Percentiles rank a stretch among this genome's conserved stretches.
These are phyloP conservation scores for Dioscorea alata DNA, from an alignment of 106 monocot genomes.

Conservation along the genomic window DNA sequence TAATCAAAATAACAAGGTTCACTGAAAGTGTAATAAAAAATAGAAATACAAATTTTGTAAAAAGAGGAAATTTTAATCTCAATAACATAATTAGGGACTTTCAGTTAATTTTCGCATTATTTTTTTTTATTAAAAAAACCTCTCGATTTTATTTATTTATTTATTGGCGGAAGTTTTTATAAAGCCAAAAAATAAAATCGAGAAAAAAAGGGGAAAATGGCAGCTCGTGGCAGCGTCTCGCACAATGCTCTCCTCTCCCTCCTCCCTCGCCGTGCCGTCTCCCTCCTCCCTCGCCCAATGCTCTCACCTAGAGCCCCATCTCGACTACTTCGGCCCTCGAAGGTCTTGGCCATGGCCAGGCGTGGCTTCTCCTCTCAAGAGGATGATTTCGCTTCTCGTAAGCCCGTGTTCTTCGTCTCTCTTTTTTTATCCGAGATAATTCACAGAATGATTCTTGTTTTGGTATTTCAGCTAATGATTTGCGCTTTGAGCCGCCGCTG, in stretches of 20 bases:
- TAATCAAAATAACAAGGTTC: no score
- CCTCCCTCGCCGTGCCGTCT: not conserved
- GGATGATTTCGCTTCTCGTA: conserved; percentile 34
- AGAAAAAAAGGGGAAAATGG: no score
- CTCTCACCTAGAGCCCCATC: not conserved
- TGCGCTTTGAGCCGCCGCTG: conserved; percentile 57
- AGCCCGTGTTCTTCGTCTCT: not conserved
- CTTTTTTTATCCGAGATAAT: not conserved
- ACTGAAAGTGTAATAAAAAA: no score
- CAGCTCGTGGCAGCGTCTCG: conserved; percentile 10
- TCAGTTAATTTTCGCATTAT: no score
- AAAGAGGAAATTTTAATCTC: no score
- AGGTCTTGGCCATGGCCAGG: conserved; percentile 19
- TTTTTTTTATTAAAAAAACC: no score
- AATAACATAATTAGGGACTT: no score
- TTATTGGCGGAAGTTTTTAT: no score
- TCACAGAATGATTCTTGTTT: not conserved
- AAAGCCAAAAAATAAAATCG: no score
- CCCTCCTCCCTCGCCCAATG: not conserved
- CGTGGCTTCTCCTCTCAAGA: conserved; percentile 30
- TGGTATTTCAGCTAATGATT: conserved; percentile 47
- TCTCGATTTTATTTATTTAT: no score
- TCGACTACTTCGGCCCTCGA: not conserved
- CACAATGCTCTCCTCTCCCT: conserved; percentile 5
- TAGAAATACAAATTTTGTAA: no score